Conservation (phyloP, 257 asterid species). For the Plantago ovata region DNA sequence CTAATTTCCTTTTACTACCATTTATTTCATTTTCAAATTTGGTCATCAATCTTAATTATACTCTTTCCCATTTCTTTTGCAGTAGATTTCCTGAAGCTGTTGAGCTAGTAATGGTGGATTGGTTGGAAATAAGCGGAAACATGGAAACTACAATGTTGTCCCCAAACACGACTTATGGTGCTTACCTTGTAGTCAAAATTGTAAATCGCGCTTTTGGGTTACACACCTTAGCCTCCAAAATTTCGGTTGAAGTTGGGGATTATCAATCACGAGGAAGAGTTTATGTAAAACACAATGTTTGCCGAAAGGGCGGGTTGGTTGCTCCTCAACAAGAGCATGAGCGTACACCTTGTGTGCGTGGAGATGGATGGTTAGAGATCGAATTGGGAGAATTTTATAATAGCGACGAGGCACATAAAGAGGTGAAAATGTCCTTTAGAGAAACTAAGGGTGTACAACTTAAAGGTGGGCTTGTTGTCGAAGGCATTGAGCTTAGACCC, state of each 20-base stretch:
- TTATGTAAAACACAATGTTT: constrained; percentile 21
- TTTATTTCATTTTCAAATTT: constrained; percentile 4
- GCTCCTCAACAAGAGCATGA: constrained; percentile 12
- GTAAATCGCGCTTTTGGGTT: constrained; percentile 60
- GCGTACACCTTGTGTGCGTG: constrained; percentile 27
- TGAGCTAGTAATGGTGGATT: constrained; percentile 37
- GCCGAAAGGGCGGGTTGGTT: not conserved
- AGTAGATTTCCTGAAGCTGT: constrained; percentile 30
- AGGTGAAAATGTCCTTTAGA: constrained; percentile 52
- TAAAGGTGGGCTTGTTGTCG: constrained; percentile 68
- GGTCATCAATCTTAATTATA: not conserved
- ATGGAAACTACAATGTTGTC: constrained; percentile 44
- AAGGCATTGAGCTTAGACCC: constrained; percentile 82
- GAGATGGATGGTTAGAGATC: constrained; percentile 74
- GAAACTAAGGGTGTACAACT: constrained; percentile 64
- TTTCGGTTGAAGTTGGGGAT: constrained; percentile 36
- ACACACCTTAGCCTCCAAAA: constrained; percentile 38
- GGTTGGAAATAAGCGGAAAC: constrained; percentile 54
- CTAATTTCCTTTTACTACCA: no score
- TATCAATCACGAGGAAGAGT: constrained; percentile 21
- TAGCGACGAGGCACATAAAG: constrained; percentile 27
- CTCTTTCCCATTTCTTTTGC: not conserved
- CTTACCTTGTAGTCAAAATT: constrained; percentile 49
- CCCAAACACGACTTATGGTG: constrained; percentile 52
- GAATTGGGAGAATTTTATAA: constrained; percentile 66